phyloP scores from a whole-genome alignment of 768 basidiomycete genomes.

The Exsudoporus frostii region DNA sequence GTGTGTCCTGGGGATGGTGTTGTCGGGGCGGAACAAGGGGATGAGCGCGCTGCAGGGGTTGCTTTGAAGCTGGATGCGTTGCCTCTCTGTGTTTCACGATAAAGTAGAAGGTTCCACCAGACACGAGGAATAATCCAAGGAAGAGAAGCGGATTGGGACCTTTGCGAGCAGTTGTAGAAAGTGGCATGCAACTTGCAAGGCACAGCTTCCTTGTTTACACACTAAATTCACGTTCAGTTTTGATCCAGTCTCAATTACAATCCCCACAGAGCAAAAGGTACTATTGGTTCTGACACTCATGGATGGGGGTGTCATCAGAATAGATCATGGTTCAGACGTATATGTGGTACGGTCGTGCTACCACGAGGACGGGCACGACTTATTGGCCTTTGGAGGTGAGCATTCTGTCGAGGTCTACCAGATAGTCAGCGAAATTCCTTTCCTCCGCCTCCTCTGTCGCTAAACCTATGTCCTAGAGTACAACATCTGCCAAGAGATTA shows the following conservation, averaged over 20 bases:
- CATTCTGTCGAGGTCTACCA: slow-evolving; percentile 69
- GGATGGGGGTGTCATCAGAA: slow-evolving; percentile 45
- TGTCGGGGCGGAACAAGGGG: slow-evolving; percentile 65
- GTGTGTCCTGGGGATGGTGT: slow-evolving; percentile 17
- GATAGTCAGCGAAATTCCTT: slow-evolving; percentile 44
- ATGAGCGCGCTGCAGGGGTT: slow-evolving; percentile 59
- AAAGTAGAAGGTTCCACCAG: slow-evolving; percentile 56
- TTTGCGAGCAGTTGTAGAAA: slow-evolving; percentile 22
- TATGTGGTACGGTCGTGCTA: slow-evolving; percentile 61
- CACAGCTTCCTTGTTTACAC: not conserved
- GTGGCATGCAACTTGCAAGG: slow-evolving; percentile 18
- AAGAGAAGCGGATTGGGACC: slow-evolving; percentile 65
- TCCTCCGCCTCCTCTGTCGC: slow-evolving; percentile 1
- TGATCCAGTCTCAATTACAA: not conserved
- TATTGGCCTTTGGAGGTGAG: slow-evolving; percentile 71
- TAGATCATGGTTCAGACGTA: slow-evolving; percentile 59
- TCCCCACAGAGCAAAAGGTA: not conserved
- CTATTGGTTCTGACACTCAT: slow-evolving; percentile 28
- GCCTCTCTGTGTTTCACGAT: slow-evolving; percentile 55
- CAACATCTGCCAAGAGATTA: slow-evolving; percentile 45
- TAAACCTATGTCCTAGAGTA: slow-evolving; percentile 32
- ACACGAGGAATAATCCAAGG: slow-evolving; percentile 50
- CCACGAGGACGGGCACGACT: slow-evolving; percentile 58
- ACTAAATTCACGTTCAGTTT: not conserved
- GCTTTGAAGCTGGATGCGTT: slow-evolving; percentile 56